phyloP scores from a whole-genome alignment of 352 stramenopile species.

The Aphanomyces euteiches region DNA sequence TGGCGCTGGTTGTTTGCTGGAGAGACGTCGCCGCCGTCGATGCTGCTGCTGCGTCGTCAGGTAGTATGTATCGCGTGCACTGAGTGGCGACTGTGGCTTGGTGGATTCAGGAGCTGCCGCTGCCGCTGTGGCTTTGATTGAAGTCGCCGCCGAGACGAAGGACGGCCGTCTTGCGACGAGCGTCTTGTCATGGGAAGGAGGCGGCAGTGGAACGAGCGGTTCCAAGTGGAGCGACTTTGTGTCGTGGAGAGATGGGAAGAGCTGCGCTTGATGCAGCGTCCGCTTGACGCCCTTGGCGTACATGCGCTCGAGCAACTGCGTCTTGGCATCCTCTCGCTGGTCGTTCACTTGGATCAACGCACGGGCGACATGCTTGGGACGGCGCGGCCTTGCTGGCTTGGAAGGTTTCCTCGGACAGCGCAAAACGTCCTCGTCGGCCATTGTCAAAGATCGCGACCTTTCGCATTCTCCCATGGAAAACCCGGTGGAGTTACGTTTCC shows the following conservation, averaged over 20 bases:
- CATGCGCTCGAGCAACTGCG: constrained; percentile 41
- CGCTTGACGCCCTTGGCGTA: constrained; percentile 58
- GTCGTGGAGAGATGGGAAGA: constrained; percentile 38
- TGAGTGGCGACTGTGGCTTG: neutral
- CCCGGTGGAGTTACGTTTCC: no score
- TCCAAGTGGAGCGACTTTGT: neutral
- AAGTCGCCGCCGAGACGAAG: constrained; percentile 24
- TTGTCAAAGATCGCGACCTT: no score
- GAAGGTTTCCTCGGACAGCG: no score
- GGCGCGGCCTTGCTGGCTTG: neutral
- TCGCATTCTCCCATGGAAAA: no score
- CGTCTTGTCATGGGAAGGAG: constrained; percentile 32
- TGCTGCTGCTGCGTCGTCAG: neutral
- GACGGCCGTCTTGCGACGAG: constrained; percentile 37
- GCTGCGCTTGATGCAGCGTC: constrained; percentile 50
- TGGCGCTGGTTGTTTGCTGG: neutral
- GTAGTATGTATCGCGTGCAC: constrained; percentile 24
- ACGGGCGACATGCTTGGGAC: neutral
- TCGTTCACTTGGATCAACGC: constrained; percentile 27
- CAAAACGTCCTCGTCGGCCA: no score
- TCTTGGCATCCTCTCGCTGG: neutral
- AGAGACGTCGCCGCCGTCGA: neutral
- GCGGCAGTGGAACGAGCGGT: neutral
- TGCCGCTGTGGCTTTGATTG: neutral
- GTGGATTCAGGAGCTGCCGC: neutral